Evolutionary conservation across 202 grass and related monocot genomes (phyloP).

Genomic region (Dendrocalamus latiflorus): DNA sequence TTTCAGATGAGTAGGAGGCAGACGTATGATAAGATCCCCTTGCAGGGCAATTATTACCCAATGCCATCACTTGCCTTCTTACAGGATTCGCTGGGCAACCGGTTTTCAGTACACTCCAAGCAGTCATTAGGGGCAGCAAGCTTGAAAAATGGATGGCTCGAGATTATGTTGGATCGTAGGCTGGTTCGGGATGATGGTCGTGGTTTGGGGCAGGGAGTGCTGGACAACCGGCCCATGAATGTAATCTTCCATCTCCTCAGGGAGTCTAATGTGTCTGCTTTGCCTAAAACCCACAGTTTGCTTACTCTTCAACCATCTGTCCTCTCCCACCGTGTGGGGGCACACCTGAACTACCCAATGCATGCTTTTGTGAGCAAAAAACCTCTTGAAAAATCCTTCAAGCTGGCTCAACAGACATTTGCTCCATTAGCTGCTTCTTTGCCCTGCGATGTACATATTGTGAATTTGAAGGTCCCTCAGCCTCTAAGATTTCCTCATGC

Average conservation of each 20-base stretch:
- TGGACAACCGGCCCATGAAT: slow-evolving; percentile 81
- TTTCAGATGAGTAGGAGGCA: slow-evolving; percentile 97
- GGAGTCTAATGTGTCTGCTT: slow-evolving; percentile 72
- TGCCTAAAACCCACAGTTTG: slow-evolving; percentile 51
- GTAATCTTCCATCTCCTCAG: slow-evolving; percentile 83
- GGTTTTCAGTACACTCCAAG: slow-evolving; percentile 77
- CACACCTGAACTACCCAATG: slow-evolving; percentile 82
- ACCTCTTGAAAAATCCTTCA: slow-evolving; percentile 35
- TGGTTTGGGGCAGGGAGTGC: slow-evolving; percentile 90
- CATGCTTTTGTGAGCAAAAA: slow-evolving; percentile 79
- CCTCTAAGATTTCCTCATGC: slow-evolving; percentile 67
- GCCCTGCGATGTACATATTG: slow-evolving; percentile 87
- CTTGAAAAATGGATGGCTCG: slow-evolving; percentile 89
- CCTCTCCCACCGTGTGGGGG: slow-evolving; percentile 67
- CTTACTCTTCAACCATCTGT: slow-evolving; percentile 83
- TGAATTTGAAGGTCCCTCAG: slow-evolving; percentile 85
- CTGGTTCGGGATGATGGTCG: slow-evolving; percentile 72
- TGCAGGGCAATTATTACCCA: slow-evolving; percentile 96
- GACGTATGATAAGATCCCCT: slow-evolving; percentile 88
- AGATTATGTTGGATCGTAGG: slow-evolving; percentile 97
- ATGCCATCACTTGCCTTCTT: slow-evolving; percentile 94
- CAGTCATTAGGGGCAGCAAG: slow-evolving; percentile 83
- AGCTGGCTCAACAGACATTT: slow-evolving; percentile 51
- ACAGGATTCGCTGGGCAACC: slow-evolving; percentile 67
- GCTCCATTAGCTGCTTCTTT: slow-evolving; percentile 62